Conservation (phyloP, 2,329 filamentous ascomycete genomes). For the Alternaria brassicicola region DNA sequence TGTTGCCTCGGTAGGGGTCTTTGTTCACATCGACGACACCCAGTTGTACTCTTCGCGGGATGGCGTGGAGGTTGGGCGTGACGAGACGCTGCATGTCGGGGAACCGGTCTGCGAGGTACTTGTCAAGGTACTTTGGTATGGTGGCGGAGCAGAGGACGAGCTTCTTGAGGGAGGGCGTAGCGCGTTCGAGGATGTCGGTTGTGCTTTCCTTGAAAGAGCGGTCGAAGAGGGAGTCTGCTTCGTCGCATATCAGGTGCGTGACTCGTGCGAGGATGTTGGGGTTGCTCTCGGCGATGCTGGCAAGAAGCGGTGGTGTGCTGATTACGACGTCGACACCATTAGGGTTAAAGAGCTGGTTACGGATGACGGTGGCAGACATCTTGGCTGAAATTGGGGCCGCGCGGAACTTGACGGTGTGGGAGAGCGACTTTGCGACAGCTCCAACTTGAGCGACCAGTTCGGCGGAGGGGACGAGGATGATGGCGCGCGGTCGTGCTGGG, state of each 20-base stretch:
- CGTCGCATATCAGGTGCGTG: conserved; percentile 86
- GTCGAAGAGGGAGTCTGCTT: conserved; percentile 95
- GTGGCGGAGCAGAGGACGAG: conserved; percentile 94
- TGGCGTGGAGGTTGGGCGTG: conserved; percentile 94
- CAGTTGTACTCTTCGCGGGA: conserved; percentile 91
- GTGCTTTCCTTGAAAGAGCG: conserved; percentile 88
- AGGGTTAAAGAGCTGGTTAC: conserved; percentile 80
- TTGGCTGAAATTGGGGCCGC: conserved; percentile 81
- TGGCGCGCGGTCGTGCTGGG: conserved; percentile 77
- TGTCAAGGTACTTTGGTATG: conserved; percentile 88
- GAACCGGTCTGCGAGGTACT: conserved; percentile 79
- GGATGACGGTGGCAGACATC: conserved; percentile 77
- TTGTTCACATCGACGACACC: conserved; percentile 90
- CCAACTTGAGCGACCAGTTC: conserved; percentile 92
- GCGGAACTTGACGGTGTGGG: conserved; percentile 86
- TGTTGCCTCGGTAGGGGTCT: conserved; percentile 93
- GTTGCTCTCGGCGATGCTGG: conserved; percentile 85
- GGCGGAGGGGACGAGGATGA: conserved; percentile 89
- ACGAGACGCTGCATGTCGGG: conserved; percentile 85
- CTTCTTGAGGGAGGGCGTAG: conserved; percentile 80
- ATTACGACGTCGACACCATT: conserved; percentile 84
- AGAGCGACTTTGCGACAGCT: conserved; percentile 77
- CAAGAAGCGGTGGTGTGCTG: conserved; percentile 85
- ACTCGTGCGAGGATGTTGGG: conserved; percentile 94
- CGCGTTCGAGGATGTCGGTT: conserved; percentile 79